These are phyloP conservation scores for Lactarius quietus DNA, from an alignment of 768 basidiomycete genomes.

Conservation along the genomic window DNA sequence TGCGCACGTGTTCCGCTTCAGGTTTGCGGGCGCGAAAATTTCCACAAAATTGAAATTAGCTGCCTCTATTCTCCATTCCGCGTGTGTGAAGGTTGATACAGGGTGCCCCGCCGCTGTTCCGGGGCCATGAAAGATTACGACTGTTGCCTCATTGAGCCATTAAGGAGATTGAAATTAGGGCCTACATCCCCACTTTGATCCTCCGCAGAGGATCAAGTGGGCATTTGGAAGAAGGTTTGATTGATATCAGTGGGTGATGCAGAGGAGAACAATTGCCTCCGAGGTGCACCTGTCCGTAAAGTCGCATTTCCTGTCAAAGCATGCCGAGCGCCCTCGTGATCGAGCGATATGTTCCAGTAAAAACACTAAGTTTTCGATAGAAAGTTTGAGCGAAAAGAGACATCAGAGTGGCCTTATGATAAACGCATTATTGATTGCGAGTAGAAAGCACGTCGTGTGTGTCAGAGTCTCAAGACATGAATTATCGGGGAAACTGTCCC, in stretches of 20 bases:
- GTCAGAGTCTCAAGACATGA: background rate
- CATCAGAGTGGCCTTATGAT: background rate
- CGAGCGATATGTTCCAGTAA: background rate
- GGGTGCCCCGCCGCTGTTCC: slow-evolving; percentile 6
- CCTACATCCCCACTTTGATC: slow-evolving; percentile 8
- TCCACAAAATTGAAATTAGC: slow-evolving; percentile 12
- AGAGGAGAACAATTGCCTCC: slow-evolving; percentile 4
- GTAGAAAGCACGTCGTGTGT: background rate
- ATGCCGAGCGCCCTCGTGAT: slow-evolving; percentile 2
- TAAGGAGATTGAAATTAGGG: background rate
- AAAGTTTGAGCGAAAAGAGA: slow-evolving; percentile 1
- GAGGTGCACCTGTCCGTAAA: background rate
- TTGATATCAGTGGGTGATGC: slow-evolving; percentile 20
- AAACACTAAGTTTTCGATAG: slow-evolving; percentile 4
- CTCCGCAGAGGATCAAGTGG: slow-evolving; percentile 17
- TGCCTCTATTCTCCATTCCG: background rate
- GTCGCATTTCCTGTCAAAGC: background rate
- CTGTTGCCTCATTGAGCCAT: slow-evolving; percentile 16
- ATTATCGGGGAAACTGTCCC: slow-evolving; percentile 1
- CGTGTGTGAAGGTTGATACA: slow-evolving; percentile 12
- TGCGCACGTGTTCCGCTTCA: slow-evolving; percentile 20
- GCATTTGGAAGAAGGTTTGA: slow-evolving; percentile 22
- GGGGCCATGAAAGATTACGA: slow-evolving; percentile 2
- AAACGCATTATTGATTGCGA: background rate
- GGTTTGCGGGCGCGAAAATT: slow-evolving; percentile 1